These are phyloP conservation scores for Sordariomycetes sp. DNA, from an alignment of 2,329 filamentous ascomycete genomes.

Conservation along the genomic window DNA sequence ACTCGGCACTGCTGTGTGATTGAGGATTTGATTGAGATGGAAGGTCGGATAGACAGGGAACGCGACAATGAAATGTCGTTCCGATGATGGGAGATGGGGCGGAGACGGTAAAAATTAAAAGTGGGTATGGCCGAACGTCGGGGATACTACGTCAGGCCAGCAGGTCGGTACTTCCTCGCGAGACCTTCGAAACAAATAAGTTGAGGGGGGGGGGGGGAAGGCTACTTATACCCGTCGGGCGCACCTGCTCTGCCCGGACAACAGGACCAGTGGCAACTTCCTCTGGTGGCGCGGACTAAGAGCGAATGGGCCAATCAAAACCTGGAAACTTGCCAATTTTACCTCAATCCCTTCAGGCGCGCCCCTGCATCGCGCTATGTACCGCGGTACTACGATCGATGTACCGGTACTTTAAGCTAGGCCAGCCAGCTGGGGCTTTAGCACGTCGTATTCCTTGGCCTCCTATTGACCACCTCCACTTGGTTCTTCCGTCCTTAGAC, in stretches of 20 bases:
- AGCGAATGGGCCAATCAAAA: constrained; percentile 7
- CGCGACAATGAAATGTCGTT: not conserved
- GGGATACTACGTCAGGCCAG: constrained; percentile 35
- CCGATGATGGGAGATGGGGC: constrained; percentile 4
- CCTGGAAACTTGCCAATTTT: not conserved
- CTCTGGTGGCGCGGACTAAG: constrained; percentile 21
- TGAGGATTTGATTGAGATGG: constrained; percentile 3
- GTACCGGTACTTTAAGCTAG: constrained; percentile 1
- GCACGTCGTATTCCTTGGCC: constrained; percentile 1
- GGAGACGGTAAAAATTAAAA: constrained; percentile 20
- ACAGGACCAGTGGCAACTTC: constrained; percentile 23
- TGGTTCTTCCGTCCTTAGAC: not conserved
- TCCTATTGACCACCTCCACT: not conserved
- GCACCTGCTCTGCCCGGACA: constrained; percentile 19
- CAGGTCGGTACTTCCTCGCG: constrained; percentile 43
- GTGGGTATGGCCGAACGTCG: constrained; percentile 25
- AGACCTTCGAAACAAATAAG: constrained; percentile 29
- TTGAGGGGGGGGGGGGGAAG: constrained; percentile 35
- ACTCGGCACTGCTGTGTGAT: constrained; percentile 10
- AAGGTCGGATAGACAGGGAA: not conserved
- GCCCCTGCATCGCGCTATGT: constrained; percentile 3
- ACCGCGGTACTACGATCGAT: not conserved
- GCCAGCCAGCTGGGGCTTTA: constrained; percentile 1
- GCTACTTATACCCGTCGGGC: constrained; percentile 42
- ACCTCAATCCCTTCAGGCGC: constrained; percentile 2